Conservation (phyloP, 2,329 filamentous ascomycete genomes). For the Falciphora oryzae region DNA sequence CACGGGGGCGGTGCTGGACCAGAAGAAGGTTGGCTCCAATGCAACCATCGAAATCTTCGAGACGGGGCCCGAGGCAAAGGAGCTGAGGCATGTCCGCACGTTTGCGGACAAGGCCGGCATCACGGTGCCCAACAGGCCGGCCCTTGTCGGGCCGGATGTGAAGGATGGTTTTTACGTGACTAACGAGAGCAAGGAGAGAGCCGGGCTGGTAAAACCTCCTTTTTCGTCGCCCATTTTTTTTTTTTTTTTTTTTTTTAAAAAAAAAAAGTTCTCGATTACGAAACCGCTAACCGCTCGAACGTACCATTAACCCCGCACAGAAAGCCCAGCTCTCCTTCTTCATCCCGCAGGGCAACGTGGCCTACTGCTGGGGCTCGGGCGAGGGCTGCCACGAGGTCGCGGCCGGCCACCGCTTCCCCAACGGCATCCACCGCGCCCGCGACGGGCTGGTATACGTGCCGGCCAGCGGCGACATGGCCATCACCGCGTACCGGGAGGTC, state of each 20-base stretch:
- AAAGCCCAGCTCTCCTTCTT: conserved; percentile 17
- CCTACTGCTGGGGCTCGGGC: conserved; percentile 19
- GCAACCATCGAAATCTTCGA: conserved; percentile 18
- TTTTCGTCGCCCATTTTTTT: no score
- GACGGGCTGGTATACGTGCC: conserved; percentile 28
- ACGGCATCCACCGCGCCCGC: conserved; percentile 22
- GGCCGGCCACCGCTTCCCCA: conserved; percentile 23
- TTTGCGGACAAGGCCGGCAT: conserved; percentile 16
- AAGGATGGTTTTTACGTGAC: conserved; percentile 20
- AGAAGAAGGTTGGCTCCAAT: conserved; percentile 14
- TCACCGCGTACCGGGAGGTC: conserved; percentile 17
- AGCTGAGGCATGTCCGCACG: conserved; percentile 20
- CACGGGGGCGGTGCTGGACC: conserved; percentile 17
- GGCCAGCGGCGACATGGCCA: conserved; percentile 17
- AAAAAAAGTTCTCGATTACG: no score
- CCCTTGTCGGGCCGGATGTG: conserved; percentile 16
- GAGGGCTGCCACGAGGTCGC: conserved; percentile 19
- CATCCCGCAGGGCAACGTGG: conserved; percentile 22
- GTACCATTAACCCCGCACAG: conserved; percentile 8
- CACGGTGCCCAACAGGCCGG: conserved; percentile 22
- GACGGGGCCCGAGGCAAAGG: conserved; percentile 10
- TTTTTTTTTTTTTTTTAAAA: no score
- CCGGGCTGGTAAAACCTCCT: conserved; percentile 16
- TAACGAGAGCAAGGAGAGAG: conserved; percentile 20
- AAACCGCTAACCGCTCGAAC: no score